phyloP scores from a whole-genome alignment of 768 basidiomycete species.

The Porpolomopsis calyptriformis region DNA sequence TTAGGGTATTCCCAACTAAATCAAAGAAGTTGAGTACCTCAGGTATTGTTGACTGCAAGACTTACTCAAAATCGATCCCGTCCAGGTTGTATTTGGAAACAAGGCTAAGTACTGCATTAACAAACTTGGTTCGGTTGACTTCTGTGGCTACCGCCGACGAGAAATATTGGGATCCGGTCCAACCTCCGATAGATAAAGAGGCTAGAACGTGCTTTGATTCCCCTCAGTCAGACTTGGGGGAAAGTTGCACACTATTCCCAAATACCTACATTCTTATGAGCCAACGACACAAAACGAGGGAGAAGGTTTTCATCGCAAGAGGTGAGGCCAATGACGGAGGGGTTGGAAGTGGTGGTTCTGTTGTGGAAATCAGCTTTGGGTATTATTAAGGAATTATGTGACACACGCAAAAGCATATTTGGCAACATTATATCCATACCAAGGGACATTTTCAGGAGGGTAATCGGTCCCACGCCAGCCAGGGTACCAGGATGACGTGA shows the following conservation, averaged over 20 bases:
- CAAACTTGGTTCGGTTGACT: conserved; percentile 52
- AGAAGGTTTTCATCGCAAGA: conserved; percentile 36
- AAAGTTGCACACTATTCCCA: not conserved
- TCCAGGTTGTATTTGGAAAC: conserved; percentile 41
- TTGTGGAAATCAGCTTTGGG: not conserved
- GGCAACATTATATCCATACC: conserved; percentile 57
- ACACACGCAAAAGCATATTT: conserved; percentile 67
- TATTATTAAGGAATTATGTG: not conserved
- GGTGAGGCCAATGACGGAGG: conserved; percentile 26
- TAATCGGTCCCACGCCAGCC: conserved; percentile 51
- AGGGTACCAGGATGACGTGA: conserved; percentile 53
- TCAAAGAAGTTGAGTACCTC: not conserved
- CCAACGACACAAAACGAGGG: conserved; percentile 43
- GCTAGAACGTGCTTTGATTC: conserved; percentile 41
- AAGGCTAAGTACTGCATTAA: conserved; percentile 41
- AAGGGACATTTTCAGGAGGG: conserved; percentile 44
- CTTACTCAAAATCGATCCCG: conserved; percentile 45
- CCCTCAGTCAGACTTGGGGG: not conserved
- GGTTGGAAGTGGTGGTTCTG: conserved; percentile 28
- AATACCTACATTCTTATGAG: conserved; percentile 29
- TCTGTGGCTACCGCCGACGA: conserved; percentile 49
- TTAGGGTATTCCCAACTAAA: conserved; percentile 66
- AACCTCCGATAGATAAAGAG: conserved; percentile 56
- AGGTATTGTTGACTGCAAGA: not conserved
- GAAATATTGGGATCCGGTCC: conserved; percentile 54